A percentile compares a stretch with the other conserved stretches of the same genome.
phyloP scores from a whole-genome alignment of 768 basidiomycete species.

The Panaeolus papilionaceus region DNA sequence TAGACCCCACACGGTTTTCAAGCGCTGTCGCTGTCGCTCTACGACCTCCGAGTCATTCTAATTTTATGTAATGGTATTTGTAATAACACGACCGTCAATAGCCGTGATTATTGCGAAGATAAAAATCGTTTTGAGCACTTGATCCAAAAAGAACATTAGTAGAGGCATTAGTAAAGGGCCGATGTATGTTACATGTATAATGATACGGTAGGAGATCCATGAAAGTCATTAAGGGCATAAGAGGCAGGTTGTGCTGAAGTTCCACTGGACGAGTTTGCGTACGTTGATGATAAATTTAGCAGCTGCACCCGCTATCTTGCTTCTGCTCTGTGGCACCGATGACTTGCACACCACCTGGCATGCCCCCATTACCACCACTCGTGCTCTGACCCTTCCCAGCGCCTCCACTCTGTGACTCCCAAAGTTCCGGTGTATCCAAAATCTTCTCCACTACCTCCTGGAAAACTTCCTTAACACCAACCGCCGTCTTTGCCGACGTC shows the following conservation, averaged over 20 bases:
- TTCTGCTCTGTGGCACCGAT: conserved; percentile 34
- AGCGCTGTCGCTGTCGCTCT: too few species aligned
- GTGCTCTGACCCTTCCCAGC: conserved; percentile 35
- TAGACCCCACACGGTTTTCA: too few species aligned
- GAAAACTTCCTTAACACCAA: conserved; percentile 79
- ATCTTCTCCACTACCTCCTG: conserved; percentile 82
- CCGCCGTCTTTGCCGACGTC: conserved; percentile 90
- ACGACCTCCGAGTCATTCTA: too few species aligned
- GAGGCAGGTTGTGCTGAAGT: not conserved
- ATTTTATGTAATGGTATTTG: too few species aligned
- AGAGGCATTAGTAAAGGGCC: not conserved
- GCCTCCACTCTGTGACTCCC: conserved; percentile 50
- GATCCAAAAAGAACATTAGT: not conserved
- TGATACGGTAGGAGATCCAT: conserved; percentile 2
- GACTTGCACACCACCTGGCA: conserved; percentile 56
- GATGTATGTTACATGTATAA: conserved; percentile 5
- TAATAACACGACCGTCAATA: too few species aligned
- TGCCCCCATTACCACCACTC: conserved; percentile 49
- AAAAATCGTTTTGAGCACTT: not conserved
- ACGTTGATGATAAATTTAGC: not conserved
- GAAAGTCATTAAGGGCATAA: conserved; percentile 8
- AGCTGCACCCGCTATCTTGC: conserved; percentile 6
- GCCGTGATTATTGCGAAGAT: too few species aligned
- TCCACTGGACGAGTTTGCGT: not conserved
- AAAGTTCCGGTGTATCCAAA: conserved; percentile 82